These are phyloP conservation scores for Diaporthe caulivora DNA, from an alignment of 2,329 filamentous ascomycete genomes.

Conservation along the genomic window DNA sequence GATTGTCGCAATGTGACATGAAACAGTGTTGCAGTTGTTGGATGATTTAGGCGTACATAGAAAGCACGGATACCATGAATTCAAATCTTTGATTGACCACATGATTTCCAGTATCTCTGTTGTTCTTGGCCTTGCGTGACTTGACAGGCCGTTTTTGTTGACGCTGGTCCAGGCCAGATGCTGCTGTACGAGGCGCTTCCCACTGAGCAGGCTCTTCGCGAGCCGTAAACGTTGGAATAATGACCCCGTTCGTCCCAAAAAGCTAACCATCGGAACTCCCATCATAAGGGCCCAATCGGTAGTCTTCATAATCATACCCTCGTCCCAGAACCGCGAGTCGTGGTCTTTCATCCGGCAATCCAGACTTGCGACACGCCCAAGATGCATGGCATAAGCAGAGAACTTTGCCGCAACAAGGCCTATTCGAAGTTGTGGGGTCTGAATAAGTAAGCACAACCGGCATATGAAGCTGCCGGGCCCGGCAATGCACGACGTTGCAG, in stretches of 20 bases:
- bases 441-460: background rate
- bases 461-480: background rate
- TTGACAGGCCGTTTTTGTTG: no score
- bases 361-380: background rate
- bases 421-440: background rate
- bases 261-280: background rate
- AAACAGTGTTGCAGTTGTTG: background rate
- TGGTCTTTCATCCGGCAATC: background rate
- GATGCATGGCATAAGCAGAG: background rate
- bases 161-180: background rate
- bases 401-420: background rate
- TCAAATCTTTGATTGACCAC: background rate
- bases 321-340: background rate
- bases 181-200: background rate
- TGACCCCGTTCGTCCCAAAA: no score
- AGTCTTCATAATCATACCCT: background rate
- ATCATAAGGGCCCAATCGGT: background rate
- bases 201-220: background rate
- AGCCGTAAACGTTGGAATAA: background rate
- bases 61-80: slow-evolving; percentile 16
- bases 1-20: background rate
- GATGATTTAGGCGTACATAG: slow-evolving; percentile 4
- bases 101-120: background rate
- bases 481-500: background rate
- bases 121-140: background rate